Percentiles rank a stretch among this genome's conserved stretches.
Conservation (phyloP, 2,329 filamentous ascomycete genomes). For the Diaporthe eres region DNA sequence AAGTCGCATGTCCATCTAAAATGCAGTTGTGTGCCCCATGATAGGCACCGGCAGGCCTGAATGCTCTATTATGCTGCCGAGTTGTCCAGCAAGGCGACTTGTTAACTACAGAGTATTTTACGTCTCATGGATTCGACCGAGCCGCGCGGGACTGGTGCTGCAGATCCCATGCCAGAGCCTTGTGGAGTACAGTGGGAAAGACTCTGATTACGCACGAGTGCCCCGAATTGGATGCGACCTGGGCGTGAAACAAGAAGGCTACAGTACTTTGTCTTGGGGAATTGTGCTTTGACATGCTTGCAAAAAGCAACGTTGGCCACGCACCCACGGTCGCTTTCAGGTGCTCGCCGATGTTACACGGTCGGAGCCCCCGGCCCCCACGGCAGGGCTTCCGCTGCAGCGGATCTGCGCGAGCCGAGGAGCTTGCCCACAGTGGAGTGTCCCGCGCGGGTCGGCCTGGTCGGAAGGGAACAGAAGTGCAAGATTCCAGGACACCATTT, state of each 20-base stretch:
- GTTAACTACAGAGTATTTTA: neutral
- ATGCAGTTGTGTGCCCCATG: neutral
- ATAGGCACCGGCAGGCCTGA: neutral
- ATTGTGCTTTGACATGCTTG: neutral
- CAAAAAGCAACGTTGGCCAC: neutral
- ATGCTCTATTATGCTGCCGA: neutral
- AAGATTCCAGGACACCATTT: neutral
- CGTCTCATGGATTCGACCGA: neutral
- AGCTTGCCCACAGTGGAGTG: slow-evolving; percentile 10
- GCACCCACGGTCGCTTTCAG: too few relatives aligned
- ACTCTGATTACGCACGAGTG: neutral
- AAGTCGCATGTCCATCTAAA: neutral
- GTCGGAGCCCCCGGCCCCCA: neutral
- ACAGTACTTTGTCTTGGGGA: neutral
- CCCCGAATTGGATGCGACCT: neutral
- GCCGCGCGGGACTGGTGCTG: neutral
- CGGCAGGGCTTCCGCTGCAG: neutral
- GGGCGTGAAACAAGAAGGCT: too few relatives aligned
- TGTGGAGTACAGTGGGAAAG: neutral
- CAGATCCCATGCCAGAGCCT: neutral
- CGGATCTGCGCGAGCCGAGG: neutral
- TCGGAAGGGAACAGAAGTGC: neutral
- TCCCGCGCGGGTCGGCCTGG: slow-evolving; percentile 16
- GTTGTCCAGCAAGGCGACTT: neutral
- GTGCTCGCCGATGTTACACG: neutral